Evolutionary conservation across 176 grass and related monocot species (phyloP), one percentile per base, ranked within the genome.

Genomic region (Aegilops tauschii): DNA sequence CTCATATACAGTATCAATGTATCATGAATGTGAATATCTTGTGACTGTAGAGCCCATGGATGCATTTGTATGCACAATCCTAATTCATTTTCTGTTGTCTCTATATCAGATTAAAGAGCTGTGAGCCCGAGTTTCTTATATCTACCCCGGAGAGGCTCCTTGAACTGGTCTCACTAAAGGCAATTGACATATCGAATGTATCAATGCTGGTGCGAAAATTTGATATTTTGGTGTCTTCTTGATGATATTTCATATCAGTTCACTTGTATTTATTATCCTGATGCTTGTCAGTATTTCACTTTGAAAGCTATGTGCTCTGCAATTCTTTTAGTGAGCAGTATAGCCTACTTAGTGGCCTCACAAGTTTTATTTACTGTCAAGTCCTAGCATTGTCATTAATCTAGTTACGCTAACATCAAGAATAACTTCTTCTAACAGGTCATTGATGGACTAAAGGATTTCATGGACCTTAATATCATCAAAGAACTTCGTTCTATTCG

Each of bases 101-200:
- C 12, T 56, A 39, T 50, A 39, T 50, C 81, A 96, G 96, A 64
- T 65, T 98, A 50, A 98, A 90, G 74, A 92, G 86, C 73, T 96
- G 93, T 40, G 96, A 98, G 27, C 96, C 93, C 0, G 96, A 98
- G 92, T 98, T 98, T 59, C 79, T 98, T 90, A 84, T 98, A 83
- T 91, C 96, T 31, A 90, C 94, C 8, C 96, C 92, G 11, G 93
- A 87, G 42, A 91, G 96, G 76, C 88, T 94, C 86, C 90, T 96
- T 90, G 94, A 98, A 61, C 89, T 98, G 64, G 65, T 94, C 34
- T 86, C 76, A 4, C 42, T 96, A 58, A 91, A 83, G 70, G 92
- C 90, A 5, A 84, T 96, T 71, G 94, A 96, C 72, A 96, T 94
- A 63, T 98, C 94, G 20, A 66, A 39, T 42, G 86, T 94, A 80